Evolutionary conservation across 768 basidiomycete species (phyloP).

Genomic region (Pisolithus microcarpus): DNA sequence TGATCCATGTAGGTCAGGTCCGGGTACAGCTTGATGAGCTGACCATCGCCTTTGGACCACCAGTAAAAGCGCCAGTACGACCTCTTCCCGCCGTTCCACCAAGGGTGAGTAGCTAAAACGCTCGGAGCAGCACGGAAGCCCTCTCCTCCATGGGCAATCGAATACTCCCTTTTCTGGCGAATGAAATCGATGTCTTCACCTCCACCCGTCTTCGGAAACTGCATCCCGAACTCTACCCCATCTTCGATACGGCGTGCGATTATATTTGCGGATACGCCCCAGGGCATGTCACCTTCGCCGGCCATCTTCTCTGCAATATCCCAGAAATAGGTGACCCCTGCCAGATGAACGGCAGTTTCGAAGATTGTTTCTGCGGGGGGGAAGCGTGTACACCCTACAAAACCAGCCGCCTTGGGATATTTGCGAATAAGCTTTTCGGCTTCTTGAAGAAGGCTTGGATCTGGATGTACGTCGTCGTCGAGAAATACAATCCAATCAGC

Average conservation of each 20-base stretch:
- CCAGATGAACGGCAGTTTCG: constrained; percentile 47
- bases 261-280: constrained; percentile 59
- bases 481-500: constrained; percentile 55
- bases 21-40: constrained; percentile 42
- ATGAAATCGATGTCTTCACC: constrained; percentile 61
- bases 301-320: constrained; percentile 47
- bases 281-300: constrained; percentile 39
- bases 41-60: constrained; percentile 55
- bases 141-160: constrained; percentile 25
- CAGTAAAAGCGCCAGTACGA: constrained; percentile 49
- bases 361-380: constrained; percentile 42
- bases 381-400: constrained; percentile 47
- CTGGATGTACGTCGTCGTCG: constrained; percentile 51
- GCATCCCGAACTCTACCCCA: constrained; percentile 37
- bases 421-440: constrained; percentile 41
- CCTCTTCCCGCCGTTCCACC: constrained; percentile 43
- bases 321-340: constrained; percentile 57
- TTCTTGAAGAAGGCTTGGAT: constrained; percentile 35
- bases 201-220: constrained; percentile 57
- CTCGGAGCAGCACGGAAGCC: constrained; percentile 44
- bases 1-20: constrained; percentile 38
- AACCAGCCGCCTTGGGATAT: constrained; percentile 43
- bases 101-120: constrained; percentile 49
- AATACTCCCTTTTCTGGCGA: constrained; percentile 36
- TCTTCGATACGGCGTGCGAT: constrained; percentile 42